Conservation (phyloP, 1,284 basidiomycete genomes). For the Sporisorium reilianum region DNA sequence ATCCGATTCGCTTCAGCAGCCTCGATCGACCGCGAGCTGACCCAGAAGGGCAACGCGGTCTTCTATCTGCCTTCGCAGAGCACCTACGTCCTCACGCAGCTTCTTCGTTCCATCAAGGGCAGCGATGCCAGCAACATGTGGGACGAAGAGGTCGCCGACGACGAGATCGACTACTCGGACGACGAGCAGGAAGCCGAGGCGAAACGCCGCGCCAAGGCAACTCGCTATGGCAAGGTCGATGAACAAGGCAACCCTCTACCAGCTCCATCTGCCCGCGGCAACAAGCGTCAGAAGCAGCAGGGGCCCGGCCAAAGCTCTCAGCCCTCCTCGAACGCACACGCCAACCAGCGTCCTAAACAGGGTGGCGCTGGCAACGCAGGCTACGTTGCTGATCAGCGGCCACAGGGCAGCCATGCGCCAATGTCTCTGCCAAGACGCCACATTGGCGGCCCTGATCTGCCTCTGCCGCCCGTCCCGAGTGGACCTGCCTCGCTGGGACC, state of each 20-base stretch:
- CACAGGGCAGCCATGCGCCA: slow-evolving; percentile 3
- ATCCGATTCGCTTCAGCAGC: slow-evolving; percentile 72
- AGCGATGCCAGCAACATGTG: slow-evolving; percentile 92
- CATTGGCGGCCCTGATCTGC: slow-evolving; percentile 6
- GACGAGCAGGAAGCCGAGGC: slow-evolving; percentile 84
- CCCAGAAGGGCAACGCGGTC: slow-evolving; percentile 70
- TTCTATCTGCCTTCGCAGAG: slow-evolving; percentile 83
- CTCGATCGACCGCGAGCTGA: slow-evolving; percentile 61
- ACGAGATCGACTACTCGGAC: slow-evolving; percentile 89
- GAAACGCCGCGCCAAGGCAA: slow-evolving; percentile 71
- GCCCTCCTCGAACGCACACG: slow-evolving; percentile 3
- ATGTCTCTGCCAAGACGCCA: slow-evolving; percentile 15
- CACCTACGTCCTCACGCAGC: slow-evolving; percentile 80
- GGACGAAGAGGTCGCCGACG: slow-evolving; percentile 86
- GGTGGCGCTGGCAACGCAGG: not conserved
- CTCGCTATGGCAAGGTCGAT: slow-evolving; percentile 30
- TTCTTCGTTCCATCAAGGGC: slow-evolving; percentile 77
- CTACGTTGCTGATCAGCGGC: slow-evolving; percentile 2
- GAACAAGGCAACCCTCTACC: slow-evolving; percentile 39
- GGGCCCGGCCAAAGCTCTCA: slow-evolving; percentile 11
- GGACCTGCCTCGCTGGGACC: slow-evolving; percentile 18
- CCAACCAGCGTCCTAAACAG: slow-evolving; percentile 4
- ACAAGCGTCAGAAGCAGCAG: slow-evolving; percentile 46
- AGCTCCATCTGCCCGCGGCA: slow-evolving; percentile 8
- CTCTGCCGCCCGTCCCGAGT: slow-evolving; percentile 14